These are phyloP conservation scores for Anastatica hierochuntica DNA, from an alignment of 345 rosid genomes.

Conservation along the genomic window DNA sequence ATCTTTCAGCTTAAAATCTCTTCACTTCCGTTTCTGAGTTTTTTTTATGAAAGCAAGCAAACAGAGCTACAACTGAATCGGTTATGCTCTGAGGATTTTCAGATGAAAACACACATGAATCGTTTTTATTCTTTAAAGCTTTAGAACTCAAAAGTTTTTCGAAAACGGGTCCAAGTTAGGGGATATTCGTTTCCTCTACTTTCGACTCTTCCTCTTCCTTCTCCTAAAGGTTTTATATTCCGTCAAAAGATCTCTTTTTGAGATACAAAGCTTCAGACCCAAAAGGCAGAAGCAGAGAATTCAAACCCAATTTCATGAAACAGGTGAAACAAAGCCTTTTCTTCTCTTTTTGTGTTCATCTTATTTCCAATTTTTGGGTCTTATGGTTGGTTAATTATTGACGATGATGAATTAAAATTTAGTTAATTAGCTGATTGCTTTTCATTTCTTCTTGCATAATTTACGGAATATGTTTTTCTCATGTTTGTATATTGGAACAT, in stretches of 20 bases:
- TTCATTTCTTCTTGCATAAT: neutral
- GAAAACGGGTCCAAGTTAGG: no score
- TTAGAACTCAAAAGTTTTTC: no score
- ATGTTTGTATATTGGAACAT: neutral
- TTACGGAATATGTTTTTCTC: neutral
- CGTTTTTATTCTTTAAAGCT: no score
- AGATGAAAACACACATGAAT: no score
- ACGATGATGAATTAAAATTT: neutral
- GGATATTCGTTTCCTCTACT: conserved; percentile 20
- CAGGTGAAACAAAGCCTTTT: conserved; percentile 11
- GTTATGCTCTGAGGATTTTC: no score
- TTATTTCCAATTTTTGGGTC: neutral
- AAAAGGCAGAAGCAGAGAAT: conserved; percentile 12
- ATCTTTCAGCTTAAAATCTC: neutral
- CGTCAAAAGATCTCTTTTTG: neutral
- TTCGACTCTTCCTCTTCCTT: conserved; percentile 20
- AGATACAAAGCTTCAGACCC: neutral
- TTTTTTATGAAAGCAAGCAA: neutral
- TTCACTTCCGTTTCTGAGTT: neutral
- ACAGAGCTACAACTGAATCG: no score
- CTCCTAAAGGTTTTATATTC: conserved; percentile 8
- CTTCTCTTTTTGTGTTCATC: neutral
- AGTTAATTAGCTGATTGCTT: neutral
- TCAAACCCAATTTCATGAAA: conserved; percentile 11
- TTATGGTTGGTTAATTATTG: neutral